Conservation (phyloP, 2,329 filamentous ascomycete genomes). For the Colletotrichum navitas region DNA sequence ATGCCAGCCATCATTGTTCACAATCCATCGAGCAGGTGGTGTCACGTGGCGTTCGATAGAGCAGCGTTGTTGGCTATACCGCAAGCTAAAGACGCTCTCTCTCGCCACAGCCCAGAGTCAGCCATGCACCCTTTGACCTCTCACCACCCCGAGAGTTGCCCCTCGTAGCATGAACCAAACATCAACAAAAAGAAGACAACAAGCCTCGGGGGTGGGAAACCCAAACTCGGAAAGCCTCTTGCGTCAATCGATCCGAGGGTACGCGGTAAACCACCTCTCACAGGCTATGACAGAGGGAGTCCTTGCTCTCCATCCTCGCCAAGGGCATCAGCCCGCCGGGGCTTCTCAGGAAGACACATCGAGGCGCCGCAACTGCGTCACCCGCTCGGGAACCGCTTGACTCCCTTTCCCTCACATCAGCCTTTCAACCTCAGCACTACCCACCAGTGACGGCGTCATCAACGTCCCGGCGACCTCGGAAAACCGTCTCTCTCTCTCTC, state of each 20-base stretch:
- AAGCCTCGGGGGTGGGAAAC: not conserved
- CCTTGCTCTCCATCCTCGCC: conserved; percentile 4
- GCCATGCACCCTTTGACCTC: not conserved
- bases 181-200: not conserved
- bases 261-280: not conserved
- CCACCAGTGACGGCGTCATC: conserved; percentile 5
- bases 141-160: not conserved
- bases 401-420: not conserved
- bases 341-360: not conserved
- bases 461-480: not conserved
- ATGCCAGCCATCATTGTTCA: not conserved
- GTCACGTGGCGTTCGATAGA: not conserved
- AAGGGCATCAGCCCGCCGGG: not conserved
- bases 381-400: not conserved
- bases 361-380: not conserved
- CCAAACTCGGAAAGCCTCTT: conserved; percentile 14
- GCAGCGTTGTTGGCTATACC: not conserved
- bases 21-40: not conserved
- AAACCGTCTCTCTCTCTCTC: not conserved
- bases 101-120: not conserved
- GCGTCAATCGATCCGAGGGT: conserved; percentile 24
- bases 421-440: conserved; percentile 18
- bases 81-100: not conserved
- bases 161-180: not conserved
- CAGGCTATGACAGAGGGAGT: not conserved